Base-by-base conservation (phyloP, 108 stramenopile genomes). In the Chaetoceros tenuissimus region DNA sequence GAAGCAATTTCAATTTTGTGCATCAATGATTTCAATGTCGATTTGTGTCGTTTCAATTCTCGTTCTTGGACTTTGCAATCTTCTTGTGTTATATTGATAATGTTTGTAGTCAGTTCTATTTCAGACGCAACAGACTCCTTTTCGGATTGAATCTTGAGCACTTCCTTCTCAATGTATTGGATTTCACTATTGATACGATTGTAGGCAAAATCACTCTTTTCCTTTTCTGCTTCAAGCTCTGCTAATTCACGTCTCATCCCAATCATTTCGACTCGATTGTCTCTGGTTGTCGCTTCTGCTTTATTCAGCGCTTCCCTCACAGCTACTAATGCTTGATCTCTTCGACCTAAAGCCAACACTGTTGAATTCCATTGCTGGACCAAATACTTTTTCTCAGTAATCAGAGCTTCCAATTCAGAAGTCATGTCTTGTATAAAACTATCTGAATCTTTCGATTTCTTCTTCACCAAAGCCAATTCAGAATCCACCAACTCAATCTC, bases 361-460 rank as follows among this genome's bases (percentile, higher is more conserved):
- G 83, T 76, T 25, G 80, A 53, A 52, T 82, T 81, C 92, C 92
- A 93, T 62, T 93, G 81, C 50, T 79, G 82, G 28, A 88, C 67
- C 29, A 93, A 73, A 44, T 79, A 85, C 47, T 78, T 79, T 66
- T 91, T 87, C 68, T 93, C 92, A 29, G 72, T 67, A 1, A 71
- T 62, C 40, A 90, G 78, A 23, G 75, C 55, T 10, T 86, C 80
- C 71, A 91, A 73, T 44, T 87, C 89, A 31, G 51, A 40, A 24
- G 53, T 70, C 19, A 87, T 88, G 26, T 91, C 92, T 10, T 67
- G 60, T 22, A 93, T 68, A 69, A 90, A 81, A 16, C 54, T 62
- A 18, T 81, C 67, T 2, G 87, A 84, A 46, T 78, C 79, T n/a
- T 43, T 58, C 30, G 78, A 82, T 31, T 84, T 82, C 13, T 67